phyloP scores from a whole-genome alignment of 345 rosid genomes.

The Salix purpurea region DNA sequence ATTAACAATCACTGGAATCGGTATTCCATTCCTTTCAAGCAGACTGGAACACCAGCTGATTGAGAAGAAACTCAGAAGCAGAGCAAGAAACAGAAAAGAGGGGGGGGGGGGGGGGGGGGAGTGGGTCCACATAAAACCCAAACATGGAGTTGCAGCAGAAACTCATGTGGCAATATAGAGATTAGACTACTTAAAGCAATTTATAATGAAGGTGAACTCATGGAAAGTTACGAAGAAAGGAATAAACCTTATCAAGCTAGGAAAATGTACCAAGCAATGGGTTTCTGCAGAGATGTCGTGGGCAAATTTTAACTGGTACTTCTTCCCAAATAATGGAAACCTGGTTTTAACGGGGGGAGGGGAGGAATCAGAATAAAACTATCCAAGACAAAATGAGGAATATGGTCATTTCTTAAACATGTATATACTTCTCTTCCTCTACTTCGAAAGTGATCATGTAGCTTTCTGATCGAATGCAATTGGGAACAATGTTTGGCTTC shows the following conservation, averaged over 20 bases:
- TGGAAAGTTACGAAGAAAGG: not conserved
- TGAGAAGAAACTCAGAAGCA: no score
- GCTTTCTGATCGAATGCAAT: slow-evolving; percentile 87
- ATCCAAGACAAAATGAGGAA: not conserved
- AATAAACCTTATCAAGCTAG: slow-evolving; percentile 82
- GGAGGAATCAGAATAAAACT: slow-evolving; percentile 5
- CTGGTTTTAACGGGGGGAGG: slow-evolving; percentile 34
- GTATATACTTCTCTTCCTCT: slow-evolving; percentile 87
- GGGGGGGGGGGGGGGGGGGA: no score
- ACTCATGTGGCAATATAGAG: not conserved
- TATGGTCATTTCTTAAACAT: not conserved
- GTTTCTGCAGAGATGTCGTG: slow-evolving; percentile 70
- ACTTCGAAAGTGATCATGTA: slow-evolving; percentile 90
- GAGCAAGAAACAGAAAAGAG: no score
- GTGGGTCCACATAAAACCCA: no score
- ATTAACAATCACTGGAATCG: no score
- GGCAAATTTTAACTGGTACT: slow-evolving; percentile 84
- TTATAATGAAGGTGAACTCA: not conserved
- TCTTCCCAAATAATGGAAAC: slow-evolving; percentile 93
- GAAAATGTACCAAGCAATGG: slow-evolving; percentile 95
- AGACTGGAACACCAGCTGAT: no score
- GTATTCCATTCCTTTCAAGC: no score
- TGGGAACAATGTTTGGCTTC: slow-evolving; percentile 85
- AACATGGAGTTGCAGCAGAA: not conserved
- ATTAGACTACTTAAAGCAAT: not conserved